Conservation (phyloP, 805 yeast species). For the Zygosaccharomyces pseudorouxii region DNA sequence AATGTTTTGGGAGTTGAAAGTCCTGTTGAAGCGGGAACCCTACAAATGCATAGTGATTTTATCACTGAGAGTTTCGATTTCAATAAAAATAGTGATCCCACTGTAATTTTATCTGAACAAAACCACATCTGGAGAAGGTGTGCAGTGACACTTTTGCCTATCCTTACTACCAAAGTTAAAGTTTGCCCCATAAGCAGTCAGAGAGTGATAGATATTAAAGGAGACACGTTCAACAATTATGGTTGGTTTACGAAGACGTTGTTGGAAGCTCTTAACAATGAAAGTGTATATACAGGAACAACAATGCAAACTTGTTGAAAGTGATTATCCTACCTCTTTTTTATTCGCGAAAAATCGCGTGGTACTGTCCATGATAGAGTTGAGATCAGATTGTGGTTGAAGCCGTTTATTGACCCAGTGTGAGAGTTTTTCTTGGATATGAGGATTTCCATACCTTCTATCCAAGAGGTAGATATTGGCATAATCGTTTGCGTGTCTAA, state of each 20-base stretch:
- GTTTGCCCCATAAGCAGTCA: conserved; percentile 36
- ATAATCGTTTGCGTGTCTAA: conserved; percentile 77
- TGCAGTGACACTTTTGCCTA: conserved; percentile 37
- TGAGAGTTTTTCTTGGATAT: conserved; percentile 58
- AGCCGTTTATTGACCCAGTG: conserved; percentile 63
- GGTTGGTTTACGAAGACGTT: conserved; percentile 36
- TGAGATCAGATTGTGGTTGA: conserved; percentile 17
- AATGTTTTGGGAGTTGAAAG: conserved; percentile 9
- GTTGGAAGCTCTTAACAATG: conserved; percentile 22
- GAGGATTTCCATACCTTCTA: conserved; percentile 44
- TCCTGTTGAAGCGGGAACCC: conserved; percentile 7
- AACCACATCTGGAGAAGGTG: conserved; percentile 39
- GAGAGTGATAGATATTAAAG: conserved; percentile 29
- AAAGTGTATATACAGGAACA: conserved; percentile 31
- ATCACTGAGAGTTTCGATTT: conserved; percentile 28
- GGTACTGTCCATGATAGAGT: conserved; percentile 23
- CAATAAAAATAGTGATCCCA: conserved; percentile 12
- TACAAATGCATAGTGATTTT: conserved; percentile 26
- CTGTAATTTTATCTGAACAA: conserved; percentile 21
- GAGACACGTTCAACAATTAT: conserved; percentile 27
- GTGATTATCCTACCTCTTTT: background rate
- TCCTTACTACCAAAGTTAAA: conserved; percentile 34
- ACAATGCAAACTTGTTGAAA: conserved; percentile 13
- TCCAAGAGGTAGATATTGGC: conserved; percentile 73
- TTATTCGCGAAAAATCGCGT: conserved; percentile 18